Percentiles rank a stretch among this genome's conserved stretches.
phyloP scores from a whole-genome alignment of 148 eudicot species.

The Amaranthus hypochondriacus region DNA sequence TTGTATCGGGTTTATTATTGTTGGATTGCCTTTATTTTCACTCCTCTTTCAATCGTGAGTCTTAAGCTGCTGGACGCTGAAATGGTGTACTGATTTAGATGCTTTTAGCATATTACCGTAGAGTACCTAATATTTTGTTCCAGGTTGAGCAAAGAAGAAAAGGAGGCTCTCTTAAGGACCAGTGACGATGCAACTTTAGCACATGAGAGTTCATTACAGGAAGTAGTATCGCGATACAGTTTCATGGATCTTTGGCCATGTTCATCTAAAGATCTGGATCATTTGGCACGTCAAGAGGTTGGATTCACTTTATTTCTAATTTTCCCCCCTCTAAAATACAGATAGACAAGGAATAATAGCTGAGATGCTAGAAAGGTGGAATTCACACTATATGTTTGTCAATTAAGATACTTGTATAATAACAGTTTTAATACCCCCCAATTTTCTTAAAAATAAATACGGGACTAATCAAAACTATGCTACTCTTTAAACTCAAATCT shows the following conservation, averaged over 20 bases:
- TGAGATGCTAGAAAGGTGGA: neutral
- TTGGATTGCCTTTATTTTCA: too few relatives aligned
- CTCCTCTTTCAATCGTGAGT: too few relatives aligned
- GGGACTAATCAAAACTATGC: too few relatives aligned
- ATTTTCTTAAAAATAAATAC: too few relatives aligned
- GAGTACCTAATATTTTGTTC: constrained; percentile 16
- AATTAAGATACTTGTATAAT: too few relatives aligned
- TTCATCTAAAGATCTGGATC: constrained; percentile 87
- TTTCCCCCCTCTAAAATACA: neutral
- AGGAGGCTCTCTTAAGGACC: constrained; percentile 83
- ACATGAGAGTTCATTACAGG: constrained; percentile 77
- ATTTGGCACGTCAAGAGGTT: constrained; percentile 85
- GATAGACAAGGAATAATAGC: neutral
- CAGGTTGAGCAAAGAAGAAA: constrained; percentile 99
- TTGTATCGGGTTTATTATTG: too few relatives aligned
- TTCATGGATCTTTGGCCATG: constrained; percentile 98
- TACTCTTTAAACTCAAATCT: too few relatives aligned
- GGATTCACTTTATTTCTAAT: constrained; percentile 11
- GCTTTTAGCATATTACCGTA: neutral
- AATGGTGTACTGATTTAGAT: neutral
- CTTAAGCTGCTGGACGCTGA: neutral
- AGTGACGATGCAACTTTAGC: constrained; percentile 62
- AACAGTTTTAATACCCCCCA: too few relatives aligned
- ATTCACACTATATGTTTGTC: neutral
- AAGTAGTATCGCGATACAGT: constrained; percentile 85